phyloP scores from a whole-genome alignment of 208 protist genomes.

The Trypanosomatidae sp. region DNA sequence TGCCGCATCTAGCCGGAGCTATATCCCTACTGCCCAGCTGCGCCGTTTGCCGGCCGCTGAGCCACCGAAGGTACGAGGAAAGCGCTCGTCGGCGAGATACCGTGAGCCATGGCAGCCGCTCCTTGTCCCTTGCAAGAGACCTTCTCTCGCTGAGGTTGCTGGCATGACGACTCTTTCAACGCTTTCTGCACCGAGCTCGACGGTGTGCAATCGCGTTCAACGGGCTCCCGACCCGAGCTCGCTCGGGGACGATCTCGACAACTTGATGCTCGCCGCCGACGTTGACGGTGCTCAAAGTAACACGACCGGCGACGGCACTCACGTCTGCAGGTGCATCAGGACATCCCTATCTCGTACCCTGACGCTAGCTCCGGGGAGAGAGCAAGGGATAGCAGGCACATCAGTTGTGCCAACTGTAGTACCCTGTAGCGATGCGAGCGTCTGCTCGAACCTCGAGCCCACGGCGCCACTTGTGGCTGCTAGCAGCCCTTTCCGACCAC shows the following conservation, averaged over 20 bases:
- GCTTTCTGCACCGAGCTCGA: background rate
- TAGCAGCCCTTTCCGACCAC: constrained; percentile 1
- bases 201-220: background rate
- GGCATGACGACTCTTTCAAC: background rate
- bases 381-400: constrained; percentile 5
- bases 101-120: constrained; percentile 35
- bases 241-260: constrained; percentile 17
- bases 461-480: background rate
- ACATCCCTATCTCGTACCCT: constrained; percentile 5
- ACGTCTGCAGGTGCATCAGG: constrained; percentile 17
- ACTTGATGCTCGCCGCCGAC: constrained; percentile 21
- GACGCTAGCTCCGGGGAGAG: constrained; percentile 4
- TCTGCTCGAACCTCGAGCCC: background rate
- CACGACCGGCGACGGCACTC: background rate
- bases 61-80: background rate
- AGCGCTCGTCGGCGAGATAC: constrained; percentile 16
- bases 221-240: background rate
- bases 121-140: background rate
- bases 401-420: background rate
- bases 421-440: background rate
- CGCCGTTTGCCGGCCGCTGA: background rate
- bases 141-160: background rate
- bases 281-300: constrained; percentile 5
- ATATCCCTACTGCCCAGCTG: constrained; percentile 2
- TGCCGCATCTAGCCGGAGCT: constrained; percentile 3